Percentiles rank a stretch among this genome's conserved stretches.
phyloP scores from a whole-genome alignment of 2,329 filamentous ascomycete genomes.

The Aspergillus floridensis region DNA sequence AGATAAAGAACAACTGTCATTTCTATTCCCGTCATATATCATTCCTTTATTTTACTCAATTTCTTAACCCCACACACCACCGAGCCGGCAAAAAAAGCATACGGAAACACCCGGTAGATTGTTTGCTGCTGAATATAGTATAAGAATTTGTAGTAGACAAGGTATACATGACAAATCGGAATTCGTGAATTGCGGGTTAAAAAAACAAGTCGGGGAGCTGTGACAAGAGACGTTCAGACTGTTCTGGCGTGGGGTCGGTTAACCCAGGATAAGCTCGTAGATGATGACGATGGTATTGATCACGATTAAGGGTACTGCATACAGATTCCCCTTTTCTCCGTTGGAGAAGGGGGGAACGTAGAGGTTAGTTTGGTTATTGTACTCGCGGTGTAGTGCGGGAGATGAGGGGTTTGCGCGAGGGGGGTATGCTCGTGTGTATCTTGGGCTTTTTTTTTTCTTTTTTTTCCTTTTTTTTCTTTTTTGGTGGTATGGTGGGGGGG shows the following conservation, averaged over 20 bases:
- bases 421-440: not conserved
- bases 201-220: too few relatives aligned
- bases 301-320: constrained; percentile 74
- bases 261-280: constrained; percentile 76
- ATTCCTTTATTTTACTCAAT: too few relatives aligned
- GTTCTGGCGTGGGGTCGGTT: constrained; percentile 25
- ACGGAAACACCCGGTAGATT: too few relatives aligned
- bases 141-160: not conserved
- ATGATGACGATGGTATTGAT: constrained; percentile 80
- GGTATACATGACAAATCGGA: not conserved
- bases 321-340: not conserved
- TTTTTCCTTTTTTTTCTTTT: too few relatives aligned
- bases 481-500: not conserved
- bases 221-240: not conserved
- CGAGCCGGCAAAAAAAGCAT: too few relatives aligned
- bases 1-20: too few relatives aligned
- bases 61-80: too few relatives aligned
- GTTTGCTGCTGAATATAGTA: too few relatives aligned
- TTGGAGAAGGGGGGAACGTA: too few relatives aligned
- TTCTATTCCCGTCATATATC: too few relatives aligned
- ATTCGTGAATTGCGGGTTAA: too few relatives aligned
- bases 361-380: not conserved
- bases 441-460: too few relatives aligned
- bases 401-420: not conserved
- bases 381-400: not conserved